These are phyloP conservation scores for Pichia terricola DNA, from an alignment of 1,139 yeast genomes.

Conservation along the genomic window DNA sequence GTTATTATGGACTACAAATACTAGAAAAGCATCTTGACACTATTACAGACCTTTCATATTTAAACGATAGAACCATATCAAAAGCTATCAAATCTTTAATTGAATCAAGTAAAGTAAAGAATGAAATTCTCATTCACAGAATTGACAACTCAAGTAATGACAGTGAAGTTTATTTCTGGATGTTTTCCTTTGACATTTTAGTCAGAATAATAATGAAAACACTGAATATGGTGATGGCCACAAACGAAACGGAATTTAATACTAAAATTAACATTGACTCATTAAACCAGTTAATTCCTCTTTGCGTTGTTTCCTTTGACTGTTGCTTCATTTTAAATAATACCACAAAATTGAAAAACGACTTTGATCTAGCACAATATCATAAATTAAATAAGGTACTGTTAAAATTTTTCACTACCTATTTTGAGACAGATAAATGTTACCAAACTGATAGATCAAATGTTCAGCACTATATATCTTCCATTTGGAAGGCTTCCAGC, in stretches of 20 bases:
- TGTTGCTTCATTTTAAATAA: constrained; percentile 29
- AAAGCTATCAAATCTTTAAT: constrained; percentile 30
- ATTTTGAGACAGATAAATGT: not conserved
- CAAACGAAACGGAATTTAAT: constrained; percentile 20
- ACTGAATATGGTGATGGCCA: constrained; percentile 19
- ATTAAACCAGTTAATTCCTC: constrained; percentile 35
- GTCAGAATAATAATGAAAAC: constrained; percentile 20
- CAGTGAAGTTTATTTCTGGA: constrained; percentile 30
- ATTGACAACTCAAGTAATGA: not conserved
- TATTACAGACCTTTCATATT: constrained; percentile 28
- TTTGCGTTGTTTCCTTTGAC: constrained; percentile 35
- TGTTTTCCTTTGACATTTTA: constrained; percentile 29
- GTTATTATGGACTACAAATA: constrained; percentile 40
- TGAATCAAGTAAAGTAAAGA: constrained; percentile 27
- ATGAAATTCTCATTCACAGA: constrained; percentile 1
- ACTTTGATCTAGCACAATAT: constrained; percentile 41
- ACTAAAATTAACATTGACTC: constrained; percentile 19
- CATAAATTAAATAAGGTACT: constrained; percentile 33
- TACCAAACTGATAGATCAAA: no score
- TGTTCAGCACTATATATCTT: no score
- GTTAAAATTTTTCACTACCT: constrained; percentile 29
- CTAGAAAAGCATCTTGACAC: constrained; percentile 30
- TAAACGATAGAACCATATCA: constrained; percentile 38
- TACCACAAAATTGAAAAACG: constrained; percentile 31
- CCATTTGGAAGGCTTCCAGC: no score